These are phyloP conservation scores for Candida patagonica DNA, from an alignment of 805 yeast species.

Conservation along the genomic window DNA sequence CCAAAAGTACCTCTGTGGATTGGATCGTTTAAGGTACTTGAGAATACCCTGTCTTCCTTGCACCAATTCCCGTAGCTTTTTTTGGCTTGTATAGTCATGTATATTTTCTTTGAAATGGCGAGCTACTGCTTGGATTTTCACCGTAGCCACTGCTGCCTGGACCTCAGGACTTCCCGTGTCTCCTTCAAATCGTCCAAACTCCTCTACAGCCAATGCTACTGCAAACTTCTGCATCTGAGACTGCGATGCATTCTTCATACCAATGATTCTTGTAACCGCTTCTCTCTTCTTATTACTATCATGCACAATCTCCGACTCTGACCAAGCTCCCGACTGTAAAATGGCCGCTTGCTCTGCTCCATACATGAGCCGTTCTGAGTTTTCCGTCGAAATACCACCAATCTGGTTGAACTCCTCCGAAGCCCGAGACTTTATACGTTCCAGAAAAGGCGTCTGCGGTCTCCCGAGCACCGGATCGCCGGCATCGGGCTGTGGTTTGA, in stretches of 20 bases:
- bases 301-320: conserved; percentile 21
- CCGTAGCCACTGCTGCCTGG: conserved; percentile 86
- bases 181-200: conserved; percentile 75
- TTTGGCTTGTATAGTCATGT: conserved; percentile 63
- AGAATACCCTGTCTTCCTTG: conserved; percentile 82
- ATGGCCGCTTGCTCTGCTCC: conserved; percentile 65
- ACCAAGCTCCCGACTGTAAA: conserved; percentile 25
- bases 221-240: conserved; percentile 51
- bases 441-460: conserved; percentile 54
- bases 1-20: conserved; percentile 78
- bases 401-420: conserved; percentile 58
- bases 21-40: conserved; percentile 69
- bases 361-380: conserved; percentile 64
- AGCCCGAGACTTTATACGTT: conserved; percentile 56
- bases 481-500: conserved; percentile 22
- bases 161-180: conserved; percentile 95
- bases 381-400: conserved; percentile 47
- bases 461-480: conserved; percentile 85
- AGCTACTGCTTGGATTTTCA: conserved; percentile 68
- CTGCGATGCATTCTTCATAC: conserved; percentile 60
- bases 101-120: conserved; percentile 60
- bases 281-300: conserved; percentile 51
- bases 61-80: conserved; percentile 69
- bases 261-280: conserved; percentile 61
- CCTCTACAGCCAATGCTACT: conserved; percentile 56